Conservation (phyloP, 208 protist genomes). For the Leishmania turanica region DNA sequence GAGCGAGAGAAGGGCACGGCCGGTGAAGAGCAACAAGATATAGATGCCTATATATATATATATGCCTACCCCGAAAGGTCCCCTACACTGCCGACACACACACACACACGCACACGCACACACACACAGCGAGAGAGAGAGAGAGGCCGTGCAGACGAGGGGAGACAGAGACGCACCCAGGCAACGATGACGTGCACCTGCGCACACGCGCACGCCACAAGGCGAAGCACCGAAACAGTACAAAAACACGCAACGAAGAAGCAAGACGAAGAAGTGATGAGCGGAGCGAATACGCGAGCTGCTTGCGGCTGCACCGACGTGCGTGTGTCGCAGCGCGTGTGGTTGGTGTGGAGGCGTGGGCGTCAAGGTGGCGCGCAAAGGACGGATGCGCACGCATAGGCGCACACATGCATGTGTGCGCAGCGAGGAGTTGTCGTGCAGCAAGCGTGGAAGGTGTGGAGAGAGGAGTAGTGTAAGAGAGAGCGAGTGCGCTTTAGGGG, state of each 20-base stretch:
- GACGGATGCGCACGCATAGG: neutral
- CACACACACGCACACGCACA: neutral
- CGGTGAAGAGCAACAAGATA: neutral
- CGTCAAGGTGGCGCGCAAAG: neutral
- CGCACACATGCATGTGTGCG: neutral
- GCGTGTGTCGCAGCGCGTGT: neutral
- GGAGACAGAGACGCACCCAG: neutral
- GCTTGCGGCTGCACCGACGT: neutral
- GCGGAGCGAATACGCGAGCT: neutral
- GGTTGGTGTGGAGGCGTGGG: neutral
- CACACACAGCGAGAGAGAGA: too few relatives aligned
- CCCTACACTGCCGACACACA: neutral
- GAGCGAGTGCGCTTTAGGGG: neutral
- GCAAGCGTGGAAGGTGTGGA: neutral
- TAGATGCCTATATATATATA: too few relatives aligned
- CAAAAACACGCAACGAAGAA: neutral
- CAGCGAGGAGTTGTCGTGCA: neutral
- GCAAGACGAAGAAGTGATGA: slow-evolving; percentile 11
- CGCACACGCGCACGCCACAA: neutral
- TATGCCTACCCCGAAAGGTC: too few relatives aligned
- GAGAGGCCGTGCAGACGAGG: too few relatives aligned
- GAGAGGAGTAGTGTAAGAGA: neutral
- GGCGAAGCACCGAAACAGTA: neutral
- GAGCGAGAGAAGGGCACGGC: neutral
- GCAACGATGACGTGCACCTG: too few relatives aligned